Base-by-base conservation (phyloP, 176 grass and related monocot genomes). In the Saccharum officinarum region DNA sequence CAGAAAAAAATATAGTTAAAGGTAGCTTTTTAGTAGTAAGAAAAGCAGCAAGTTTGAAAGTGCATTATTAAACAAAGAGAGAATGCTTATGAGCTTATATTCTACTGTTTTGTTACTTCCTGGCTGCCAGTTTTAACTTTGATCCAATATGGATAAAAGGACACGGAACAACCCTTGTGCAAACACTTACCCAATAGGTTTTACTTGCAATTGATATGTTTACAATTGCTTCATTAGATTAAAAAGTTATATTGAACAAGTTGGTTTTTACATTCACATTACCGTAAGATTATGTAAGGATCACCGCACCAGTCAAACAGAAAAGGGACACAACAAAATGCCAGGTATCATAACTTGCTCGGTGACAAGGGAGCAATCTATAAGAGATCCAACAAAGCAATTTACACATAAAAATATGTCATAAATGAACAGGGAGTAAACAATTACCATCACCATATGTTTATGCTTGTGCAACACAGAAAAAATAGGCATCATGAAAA, bases 391-490 rank as follows among this genome's bases (percentile, higher is more conserved):
- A 47, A 47, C 45, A 47, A 15, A 47, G 45, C 25, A 55, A 69
- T 59, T 37, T 59, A 68, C 71, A 60, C 38, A 59, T 87, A 75
- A 42, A 87, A 69, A 45, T 69, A 31, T 38, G 40, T 33, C 57
- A 75, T 59, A 41, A 67, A 67, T 20, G 25, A 77, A 47, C 26
- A 78, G 26, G 39, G 30, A 33, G 65, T 64, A 40, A 47, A 71
- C 30, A 82, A 39, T 69, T 82, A 68, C 38, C 49, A 76, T 76
- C 8, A 59, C 61, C 22, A 9, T 59, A 42, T 57, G 31, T 44
- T 69, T 31, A 37, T 81, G 12, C 25, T 75, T 81, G 69, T 33
- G 41, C 14, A 74, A 41, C 42, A 12, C 2, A 75, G 16, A 52
- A 41, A 40, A 75, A 65, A 49, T 52, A n/a, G 62, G 41, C 38